Base-by-base conservation (phyloP, 768 basidiomycete genomes). In the Termitomyces sp. region DNA sequence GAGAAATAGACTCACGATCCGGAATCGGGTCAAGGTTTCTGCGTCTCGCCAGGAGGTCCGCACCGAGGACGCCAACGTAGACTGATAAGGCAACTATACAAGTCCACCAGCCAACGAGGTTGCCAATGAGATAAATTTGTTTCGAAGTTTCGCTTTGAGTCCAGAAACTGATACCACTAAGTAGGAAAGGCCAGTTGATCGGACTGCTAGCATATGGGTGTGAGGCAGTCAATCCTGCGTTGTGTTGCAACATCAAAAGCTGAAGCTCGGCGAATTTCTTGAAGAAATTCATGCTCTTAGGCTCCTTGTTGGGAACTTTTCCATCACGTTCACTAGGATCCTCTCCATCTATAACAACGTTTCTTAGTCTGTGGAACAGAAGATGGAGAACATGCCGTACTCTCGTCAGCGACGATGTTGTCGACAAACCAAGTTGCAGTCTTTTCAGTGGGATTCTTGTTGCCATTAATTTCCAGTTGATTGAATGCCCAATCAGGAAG, bases 111-210 rank as follows among this genome's bases (percentile, higher is more conserved):
- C 92, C 91, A 61, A 93, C 70, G 48, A 97, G 70, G 70, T 99
- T 99, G 25, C 97, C 97, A 64, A 95, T 91, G 57, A 98, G 79
- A 73, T 99, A 99, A 52, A 99, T 94, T 71, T 99, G 97, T 70
- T 90, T 87, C 67, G 91, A 86, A 11, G 78, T 77, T 6, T 88
- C 87, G 55, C 79, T 86, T 64, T 91, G 79, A 5, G 97, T 99
- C 97, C 97, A 99, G 80, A 98, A 98, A 67, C 93, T 95, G 75
- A 99, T 98, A 48, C 97, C 97, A 60, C 79, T 92, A 28, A 98
- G 73, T 39, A 94, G 81, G 85, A 98, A 98, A 6, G 97, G 97
- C 97, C 97, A 99, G 68, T 96, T 94, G 72, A 98, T 87, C 5
- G 97, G 94, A n/a, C 79, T 80, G 57, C 90, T 91, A 3, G 97